Base-by-base conservation (phyloP, 257 asterid genomes). In the Fraxinus cuspidata region DNA sequence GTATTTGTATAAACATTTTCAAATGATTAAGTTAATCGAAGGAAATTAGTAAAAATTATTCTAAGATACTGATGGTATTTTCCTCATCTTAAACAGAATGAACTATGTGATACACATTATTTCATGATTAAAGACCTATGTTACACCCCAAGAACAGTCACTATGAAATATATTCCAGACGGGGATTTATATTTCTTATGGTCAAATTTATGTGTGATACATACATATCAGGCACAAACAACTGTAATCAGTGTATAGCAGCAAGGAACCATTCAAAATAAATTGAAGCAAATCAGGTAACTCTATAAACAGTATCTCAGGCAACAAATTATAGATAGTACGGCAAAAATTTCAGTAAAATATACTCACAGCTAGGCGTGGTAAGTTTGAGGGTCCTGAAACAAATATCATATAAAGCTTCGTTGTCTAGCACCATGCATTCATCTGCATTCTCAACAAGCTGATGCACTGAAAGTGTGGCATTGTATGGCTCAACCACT, bases 321-420 rank as follows among this genome's bases (percentile, higher is more conserved):
- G 63, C 16, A 58, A 21, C 29, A 9, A 58, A 11, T 2, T 12
- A 42, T 42, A 12, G 51, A 42, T 42, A 21, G 69, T n/a, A 63
- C 18, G 3, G 12, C 69, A 11, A 63, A 35, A 9, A 58, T 58
- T 63, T 27, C 34, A 63, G 69, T 63, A 63, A 60, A 21, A 60
- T 63, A 27, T 63, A 63, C 69, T 63, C 34, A 63, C 69, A 63
- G 69, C 69, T 63, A 23, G 69, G 69, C 1, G 69, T 63, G 35
- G 69, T 63, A 63, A 63, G 69, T 63, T 63, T 63, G 69, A 63
- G 69, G 35, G 69, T 63, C 69, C 69, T 63, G 69, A 63, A 63
- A 27, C 69, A 63, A 63, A 63, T 63, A 63, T 63, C 69, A 63
- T 63, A 63, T n/a, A 63, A 27, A 25, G 69, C 69, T 63, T 63